Percentiles rank a stretch among this genome's conserved stretches.
These are phyloP conservation scores for Backusella morwellensis DNA, from an alignment of 192 early-diverging fungal genomes.

Conservation along the genomic window DNA sequence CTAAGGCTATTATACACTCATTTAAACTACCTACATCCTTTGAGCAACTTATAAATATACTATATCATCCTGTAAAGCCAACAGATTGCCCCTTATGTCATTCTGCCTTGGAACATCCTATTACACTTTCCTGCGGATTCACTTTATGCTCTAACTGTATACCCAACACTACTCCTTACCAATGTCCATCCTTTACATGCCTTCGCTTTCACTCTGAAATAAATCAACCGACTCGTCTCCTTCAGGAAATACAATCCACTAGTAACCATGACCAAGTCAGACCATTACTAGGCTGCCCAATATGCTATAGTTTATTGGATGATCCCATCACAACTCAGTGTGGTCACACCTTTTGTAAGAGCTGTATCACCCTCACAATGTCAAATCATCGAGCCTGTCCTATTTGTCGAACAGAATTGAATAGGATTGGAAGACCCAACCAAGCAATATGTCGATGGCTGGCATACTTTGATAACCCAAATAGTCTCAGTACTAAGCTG, in stretches of 20 bases:
- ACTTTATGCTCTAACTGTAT: constrained; percentile 35
- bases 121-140: constrained; percentile 45
- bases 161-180: constrained; percentile 6
- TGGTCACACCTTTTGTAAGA: constrained; percentile 65
- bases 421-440: constrained; percentile 1
- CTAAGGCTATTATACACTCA: background rate
- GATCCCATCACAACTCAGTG: constrained; percentile 63
- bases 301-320: constrained; percentile 50
- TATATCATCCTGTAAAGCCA: background rate
- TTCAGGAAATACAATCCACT: constrained; percentile 29
- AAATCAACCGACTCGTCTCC: constrained; percentile 26
- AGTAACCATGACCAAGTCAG: constrained; percentile 9
- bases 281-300: constrained; percentile 44
- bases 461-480: background rate
- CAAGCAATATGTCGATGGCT: constrained; percentile 7
- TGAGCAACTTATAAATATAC: background rate
- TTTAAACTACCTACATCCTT: constrained; percentile 5
- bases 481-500: background rate
- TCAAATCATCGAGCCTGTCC: constrained; percentile 48
- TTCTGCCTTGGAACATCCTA: constrained; percentile 29
- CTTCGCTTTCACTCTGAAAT: constrained; percentile 17
- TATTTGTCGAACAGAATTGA: constrained; percentile 42
- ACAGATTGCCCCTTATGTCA: constrained; percentile 34
- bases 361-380: constrained; percentile 53
- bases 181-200: constrained; percentile 17